Evolutionary conservation across 306 rosid species (phyloP).

Genomic region (Begonia fuchsioides): DNA sequence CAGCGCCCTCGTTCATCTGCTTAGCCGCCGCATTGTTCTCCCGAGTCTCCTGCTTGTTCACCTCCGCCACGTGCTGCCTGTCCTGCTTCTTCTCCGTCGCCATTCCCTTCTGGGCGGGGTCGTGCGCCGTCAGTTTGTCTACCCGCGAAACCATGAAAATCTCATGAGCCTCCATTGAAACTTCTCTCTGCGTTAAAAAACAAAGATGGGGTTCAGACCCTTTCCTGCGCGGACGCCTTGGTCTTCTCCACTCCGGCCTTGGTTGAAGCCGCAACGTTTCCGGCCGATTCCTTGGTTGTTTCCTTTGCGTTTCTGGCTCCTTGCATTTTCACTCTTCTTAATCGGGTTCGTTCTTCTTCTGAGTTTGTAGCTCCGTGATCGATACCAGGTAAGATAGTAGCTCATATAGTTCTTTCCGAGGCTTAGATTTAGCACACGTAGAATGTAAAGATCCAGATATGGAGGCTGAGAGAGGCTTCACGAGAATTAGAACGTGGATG

Average conservation of each 20-base stretch:
- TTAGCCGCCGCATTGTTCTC: conserved; percentile 20
- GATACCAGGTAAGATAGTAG: too few relatives aligned
- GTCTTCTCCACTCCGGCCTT: conserved; percentile 49
- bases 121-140: conserved; percentile 26
- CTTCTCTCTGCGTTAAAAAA: too few relatives aligned
- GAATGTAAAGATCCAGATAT: too few relatives aligned
- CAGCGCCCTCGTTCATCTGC: not conserved
- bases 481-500: too few relatives aligned
- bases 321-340: conserved; percentile 26
- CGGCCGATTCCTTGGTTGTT: conserved; percentile 33
- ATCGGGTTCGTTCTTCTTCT: too few relatives aligned
- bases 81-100: conserved; percentile 24
- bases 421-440: too few relatives aligned
- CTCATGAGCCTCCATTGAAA: too few relatives aligned
- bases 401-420: too few relatives aligned
- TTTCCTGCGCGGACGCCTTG: conserved; percentile 38
- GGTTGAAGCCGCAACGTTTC: conserved; percentile 53
- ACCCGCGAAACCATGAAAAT: conserved; percentile 8
- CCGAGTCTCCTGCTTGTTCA: conserved; percentile 29
- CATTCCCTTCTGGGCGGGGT: conserved; percentile 20
- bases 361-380: too few relatives aligned
- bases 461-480: too few relatives aligned
- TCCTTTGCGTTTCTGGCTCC: conserved; percentile 30
- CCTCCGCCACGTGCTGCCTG: conserved; percentile 26
- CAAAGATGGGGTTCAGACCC: conserved; percentile 15